Evolutionary conservation across 1,284 basidiomycete genomes (phyloP).

Genomic region (Flammula alnicola): DNA sequence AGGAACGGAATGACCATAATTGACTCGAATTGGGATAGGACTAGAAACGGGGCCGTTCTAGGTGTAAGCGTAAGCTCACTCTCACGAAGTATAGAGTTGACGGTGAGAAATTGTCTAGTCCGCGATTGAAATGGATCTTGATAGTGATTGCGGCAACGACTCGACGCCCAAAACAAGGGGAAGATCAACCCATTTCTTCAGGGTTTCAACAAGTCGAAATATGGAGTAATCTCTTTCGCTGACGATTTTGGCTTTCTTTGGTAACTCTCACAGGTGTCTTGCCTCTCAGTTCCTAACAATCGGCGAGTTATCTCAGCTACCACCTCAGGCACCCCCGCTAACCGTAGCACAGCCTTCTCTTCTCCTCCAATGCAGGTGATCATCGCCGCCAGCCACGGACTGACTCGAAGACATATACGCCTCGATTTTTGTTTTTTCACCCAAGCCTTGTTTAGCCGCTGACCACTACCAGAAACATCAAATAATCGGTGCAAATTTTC

Average conservation of each 20-base stretch:
- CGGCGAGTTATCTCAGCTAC: constrained; percentile 34
- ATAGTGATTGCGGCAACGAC: constrained; percentile 39
- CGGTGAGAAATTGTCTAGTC: constrained; percentile 31
- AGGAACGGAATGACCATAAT: constrained; percentile 36
- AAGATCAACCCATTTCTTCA: constrained; percentile 31
- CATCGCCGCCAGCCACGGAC: constrained; percentile 34
- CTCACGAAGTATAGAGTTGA: constrained; percentile 37
- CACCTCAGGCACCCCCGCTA: constrained; percentile 24
- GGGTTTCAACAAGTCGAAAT: constrained; percentile 35
- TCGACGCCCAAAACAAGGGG: constrained; percentile 36
- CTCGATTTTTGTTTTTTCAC: constrained; percentile 12
- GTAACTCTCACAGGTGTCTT: constrained; percentile 27
- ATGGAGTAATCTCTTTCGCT: constrained; percentile 33
- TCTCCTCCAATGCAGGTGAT: constrained; percentile 17
- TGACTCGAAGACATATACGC: constrained; percentile 28
- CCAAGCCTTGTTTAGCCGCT: constrained; percentile 19
- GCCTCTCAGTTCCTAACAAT: constrained; percentile 35
- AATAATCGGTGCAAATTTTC: constrained; percentile 20
- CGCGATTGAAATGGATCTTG: constrained; percentile 35
- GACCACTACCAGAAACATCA: constrained; percentile 16
- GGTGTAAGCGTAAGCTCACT: constrained; percentile 26
- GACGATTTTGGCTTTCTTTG: constrained; percentile 29
- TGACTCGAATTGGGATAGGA: constrained; percentile 42
- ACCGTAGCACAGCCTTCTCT: constrained; percentile 26
- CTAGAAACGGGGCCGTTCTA: constrained; percentile 37